phyloP scores from a whole-genome alignment of 2,329 filamentous ascomycete species.

The Hyphodiscus sp. region DNA sequence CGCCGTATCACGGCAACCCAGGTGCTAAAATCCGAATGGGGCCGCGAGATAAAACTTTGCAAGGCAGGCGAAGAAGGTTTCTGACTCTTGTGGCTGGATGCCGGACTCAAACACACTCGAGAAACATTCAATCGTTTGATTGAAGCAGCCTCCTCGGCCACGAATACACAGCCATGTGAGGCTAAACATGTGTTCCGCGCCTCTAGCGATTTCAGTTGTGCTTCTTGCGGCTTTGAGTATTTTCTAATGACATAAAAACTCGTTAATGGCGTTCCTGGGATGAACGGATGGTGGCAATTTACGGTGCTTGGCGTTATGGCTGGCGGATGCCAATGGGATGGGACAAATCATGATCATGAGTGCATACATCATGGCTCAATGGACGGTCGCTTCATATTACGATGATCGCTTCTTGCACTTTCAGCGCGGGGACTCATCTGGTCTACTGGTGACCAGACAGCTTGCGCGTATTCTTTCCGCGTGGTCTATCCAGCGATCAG shows the following conservation, averaged over 20 bases:
- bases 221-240: conserved; percentile 7
- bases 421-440: background rate
- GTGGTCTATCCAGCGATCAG: background rate
- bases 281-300: background rate
- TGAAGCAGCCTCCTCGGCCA: conserved; percentile 9
- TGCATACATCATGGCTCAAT: background rate
- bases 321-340: background rate
- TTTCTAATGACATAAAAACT: background rate
- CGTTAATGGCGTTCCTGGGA: background rate
- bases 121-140: conserved; percentile 6
- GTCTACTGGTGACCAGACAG: too few species aligned
- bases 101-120: conserved; percentile 8
- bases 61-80: conserved; percentile 94
- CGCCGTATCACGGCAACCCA: conserved; percentile 93
- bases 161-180: conserved; percentile 3
- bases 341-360: background rate
- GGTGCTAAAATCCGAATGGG: conserved; percentile 97
- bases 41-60: conserved; percentile 94
- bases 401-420: background rate
- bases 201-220: conserved; percentile 6
- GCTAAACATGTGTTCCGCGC: conserved; percentile 3
- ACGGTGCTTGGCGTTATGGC: background rate
- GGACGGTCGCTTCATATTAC: too few species aligned
- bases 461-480: background rate
- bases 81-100: conserved; percentile 39